Evolutionary conservation across 1,284 basidiomycete species (phyloP).

Genomic region (Megacollybia platyphylla): DNA sequence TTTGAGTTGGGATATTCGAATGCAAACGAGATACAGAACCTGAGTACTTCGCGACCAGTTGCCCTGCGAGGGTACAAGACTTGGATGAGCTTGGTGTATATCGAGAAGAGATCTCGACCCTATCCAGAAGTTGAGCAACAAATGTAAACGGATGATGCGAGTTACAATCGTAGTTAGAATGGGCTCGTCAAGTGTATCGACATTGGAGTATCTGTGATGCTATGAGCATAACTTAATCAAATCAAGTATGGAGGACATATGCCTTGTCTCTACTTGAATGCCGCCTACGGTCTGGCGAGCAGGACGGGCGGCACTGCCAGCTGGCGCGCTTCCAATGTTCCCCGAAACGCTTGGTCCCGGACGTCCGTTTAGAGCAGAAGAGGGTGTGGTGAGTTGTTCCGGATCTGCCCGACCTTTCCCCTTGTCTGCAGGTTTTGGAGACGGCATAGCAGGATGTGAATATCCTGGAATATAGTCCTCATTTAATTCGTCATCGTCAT

Average conservation of each 20-base stretch:
- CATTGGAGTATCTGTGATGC: slow-evolving; percentile 53
- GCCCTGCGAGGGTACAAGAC: slow-evolving; percentile 80
- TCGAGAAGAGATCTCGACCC: slow-evolving; percentile 80
- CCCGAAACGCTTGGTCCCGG: slow-evolving; percentile 42
- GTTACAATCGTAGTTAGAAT: slow-evolving; percentile 80
- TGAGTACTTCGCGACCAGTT: slow-evolving; percentile 66
- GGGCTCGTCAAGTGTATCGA: slow-evolving; percentile 86
- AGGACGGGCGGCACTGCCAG: slow-evolving; percentile 20
- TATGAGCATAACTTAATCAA: neutral
- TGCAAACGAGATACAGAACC: slow-evolving; percentile 23
- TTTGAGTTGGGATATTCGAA: neutral
- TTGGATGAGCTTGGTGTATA: slow-evolving; percentile 85
- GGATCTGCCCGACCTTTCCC: slow-evolving; percentile 53
- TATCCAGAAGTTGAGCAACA: slow-evolving; percentile 18
- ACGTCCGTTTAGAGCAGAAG: slow-evolving; percentile 12
- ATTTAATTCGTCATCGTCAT: slow-evolving; percentile 71
- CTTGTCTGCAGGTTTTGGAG: slow-evolving; percentile 34
- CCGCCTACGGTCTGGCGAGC: slow-evolving; percentile 64
- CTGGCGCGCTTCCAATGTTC: slow-evolving; percentile 51
- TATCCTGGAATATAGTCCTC: slow-evolving; percentile 71
- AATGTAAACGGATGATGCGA: slow-evolving; percentile 9
- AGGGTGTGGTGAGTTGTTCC: slow-evolving; percentile 41
- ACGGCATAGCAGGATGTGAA: slow-evolving; percentile 41
- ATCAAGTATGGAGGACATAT: slow-evolving; percentile 12
- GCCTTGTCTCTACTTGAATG: slow-evolving; percentile 82